Evolutionary conservation across 352 stramenopile species (phyloP), one percentile per base, ranked within the genome.

Genomic region (Globisporangium paddicum): DNA sequence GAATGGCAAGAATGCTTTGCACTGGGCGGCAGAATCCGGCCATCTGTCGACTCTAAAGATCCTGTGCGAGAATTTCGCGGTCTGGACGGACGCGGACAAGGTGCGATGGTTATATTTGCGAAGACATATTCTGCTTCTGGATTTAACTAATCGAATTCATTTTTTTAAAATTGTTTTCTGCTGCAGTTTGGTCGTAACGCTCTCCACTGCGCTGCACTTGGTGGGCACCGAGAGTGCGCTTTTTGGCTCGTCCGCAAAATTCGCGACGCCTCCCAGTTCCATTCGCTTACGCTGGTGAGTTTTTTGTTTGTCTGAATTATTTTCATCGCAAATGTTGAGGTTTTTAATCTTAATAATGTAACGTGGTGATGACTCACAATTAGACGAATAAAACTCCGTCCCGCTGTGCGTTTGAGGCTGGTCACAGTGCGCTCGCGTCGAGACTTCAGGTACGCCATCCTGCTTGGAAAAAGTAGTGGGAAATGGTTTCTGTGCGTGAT

Each of bases 311-410:
- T 14, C 35, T 34, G 25, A 40, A 5, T 13, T 28, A 5, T 0
- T 30, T 37, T 23, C 8, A n/a, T n/a, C n/a, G n/a, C n/a, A n/a
- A n/a, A n/a, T n/a, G n/a, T n/a, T n/a, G n/a, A n/a, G n/a, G n/a
- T n/a, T 60, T 14, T 21, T 35, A 1, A 1, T 4, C 23, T 52
- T 30, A 10, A 19, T 38, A 5, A 19, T 25, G 23, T 32, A 32
- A 52, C 14, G n/a, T 46, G 38, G n/a, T 51, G 38, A 42, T 25
- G 3, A 18, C 32, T 51, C n/a, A 6, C 5, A 26, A 23, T 26
- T 63, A 95, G 85, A 95, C 86, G 18, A 87, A 90, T 67, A 95
- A 95, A 50, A 93, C 77, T n/a, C 82, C 86, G 28, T 95, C 86
- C 11, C 73, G 86, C 8, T 95, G 86, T 68, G 86, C 86, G 8